Percentiles rank a stretch among this genome's conserved stretches.
Evolutionary conservation across 2,329 filamentous ascomycete species (phyloP).

Genomic region (Albifimbria verrucaria): DNA sequence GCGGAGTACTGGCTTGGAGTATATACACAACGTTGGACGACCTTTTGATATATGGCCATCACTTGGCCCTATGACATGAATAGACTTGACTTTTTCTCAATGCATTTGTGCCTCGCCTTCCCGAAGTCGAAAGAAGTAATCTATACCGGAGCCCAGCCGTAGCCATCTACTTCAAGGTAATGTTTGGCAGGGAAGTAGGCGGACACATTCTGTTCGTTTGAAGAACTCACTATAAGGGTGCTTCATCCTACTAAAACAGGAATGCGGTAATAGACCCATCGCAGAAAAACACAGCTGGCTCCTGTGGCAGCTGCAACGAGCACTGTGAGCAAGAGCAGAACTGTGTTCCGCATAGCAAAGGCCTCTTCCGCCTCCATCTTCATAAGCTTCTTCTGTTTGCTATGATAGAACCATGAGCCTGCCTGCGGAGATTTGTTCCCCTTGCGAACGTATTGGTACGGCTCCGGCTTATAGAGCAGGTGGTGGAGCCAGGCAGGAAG

Average conservation of each 20-base stretch:
- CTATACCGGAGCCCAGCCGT: too few species aligned
- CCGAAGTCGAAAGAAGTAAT: too few species aligned
- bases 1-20: too few species aligned
- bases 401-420: constrained; percentile 47
- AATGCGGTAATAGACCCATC: neutral
- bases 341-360: constrained; percentile 53
- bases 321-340: constrained; percentile 48
- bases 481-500: constrained; percentile 39
- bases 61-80: too few species aligned
- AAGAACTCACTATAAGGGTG: too few species aligned
- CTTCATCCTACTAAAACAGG: neutral
- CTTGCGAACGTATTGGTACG: constrained; percentile 30
- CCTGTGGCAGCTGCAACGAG: constrained; percentile 6
- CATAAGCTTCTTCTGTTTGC: constrained; percentile 58
- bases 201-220: too few species aligned
- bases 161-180: too few species aligned
- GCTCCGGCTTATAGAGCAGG: constrained; percentile 36
- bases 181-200: too few species aligned
- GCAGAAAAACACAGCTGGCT: neutral
- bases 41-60: too few species aligned
- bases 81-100: too few species aligned
- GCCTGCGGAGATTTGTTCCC: constrained; percentile 9
- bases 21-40: too few species aligned
- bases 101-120: too few species aligned
- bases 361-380: constrained; percentile 61